Evolutionary conservation across 164 flowering plant genomes (phyloP), one percentile per base, ranked within the genome.

Genomic region (Aristolochia fimbriata): DNA sequence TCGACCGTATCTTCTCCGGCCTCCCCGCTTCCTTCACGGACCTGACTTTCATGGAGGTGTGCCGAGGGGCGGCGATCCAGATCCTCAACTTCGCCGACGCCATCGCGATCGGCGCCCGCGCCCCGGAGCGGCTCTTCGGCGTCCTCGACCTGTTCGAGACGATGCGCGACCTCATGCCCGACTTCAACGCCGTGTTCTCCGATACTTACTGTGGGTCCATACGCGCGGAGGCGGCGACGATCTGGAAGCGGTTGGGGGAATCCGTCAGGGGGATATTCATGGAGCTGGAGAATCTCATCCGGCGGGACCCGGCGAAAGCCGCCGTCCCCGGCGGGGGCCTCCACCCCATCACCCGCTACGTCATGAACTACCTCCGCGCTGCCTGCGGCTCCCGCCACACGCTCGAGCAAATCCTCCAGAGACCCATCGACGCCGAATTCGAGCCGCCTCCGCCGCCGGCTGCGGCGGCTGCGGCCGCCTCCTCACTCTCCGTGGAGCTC

Each of bases 301-400:
- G 89, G 2, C 76, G 93, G 20, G 97, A 94, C 57, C 95, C 95
- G 1, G 87, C 95, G 0, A 86, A 85, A 56, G 65, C 78, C 1
- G 71, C 88, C 0, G 84, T 87, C 13, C 97, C 97, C 12, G 91
- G 96, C 3, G 97, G 97, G 17, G 91, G 87, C 1, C 73, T 85
- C 15, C 99, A 94, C 58, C 96, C 97, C 0, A 87, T 94, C 43
- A 94, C 97, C 2, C 79, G 97, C 0, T 94, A 94, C 22, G 99
- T 91, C 25, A 83, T 94, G 96, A 94, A 94, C 61, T 94, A 94
- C 65, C 78, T 91, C 37, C 76, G 85, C 0, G 96, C 96, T 0
- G 96, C 96, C 0, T 86, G 91, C 33, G 70, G 85, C 4, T 82
- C 92, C 0, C 61, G 80, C 8, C 75, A 72, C 51, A 81, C 95